phyloP scores from a whole-genome alignment of 2,329 filamentous ascomycete species.

The Paecilomyces variotii region DNA sequence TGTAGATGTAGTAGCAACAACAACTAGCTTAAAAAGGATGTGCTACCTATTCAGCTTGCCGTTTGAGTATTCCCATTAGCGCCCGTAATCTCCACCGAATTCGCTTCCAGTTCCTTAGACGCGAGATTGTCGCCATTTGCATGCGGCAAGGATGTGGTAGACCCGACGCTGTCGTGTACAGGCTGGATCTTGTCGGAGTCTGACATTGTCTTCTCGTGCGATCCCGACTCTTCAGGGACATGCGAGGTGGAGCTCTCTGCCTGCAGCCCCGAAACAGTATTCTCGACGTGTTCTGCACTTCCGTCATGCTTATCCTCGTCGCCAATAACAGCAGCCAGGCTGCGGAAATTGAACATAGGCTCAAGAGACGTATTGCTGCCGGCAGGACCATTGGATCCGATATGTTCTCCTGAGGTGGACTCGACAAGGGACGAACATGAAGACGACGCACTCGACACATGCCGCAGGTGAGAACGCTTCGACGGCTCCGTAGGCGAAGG shows the following conservation, averaged over 20 bases:
- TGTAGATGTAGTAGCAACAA: neutral
- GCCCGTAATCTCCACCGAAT: conserved; percentile 26
- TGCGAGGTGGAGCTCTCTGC: conserved; percentile 16
- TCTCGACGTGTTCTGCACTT: conserved; percentile 30
- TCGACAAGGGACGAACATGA: conserved; percentile 69
- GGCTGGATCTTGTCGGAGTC: conserved; percentile 5
- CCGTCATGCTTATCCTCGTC: conserved; percentile 47
- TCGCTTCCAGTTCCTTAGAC: conserved; percentile 29
- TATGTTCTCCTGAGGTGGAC: conserved; percentile 38
- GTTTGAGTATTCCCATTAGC: conserved; percentile 17
- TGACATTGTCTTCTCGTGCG: conserved; percentile 9
- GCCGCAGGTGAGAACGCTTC: conserved; percentile 64
- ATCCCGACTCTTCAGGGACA: conserved; percentile 6
- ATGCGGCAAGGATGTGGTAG: conserved; percentile 6
- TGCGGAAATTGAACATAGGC: conserved; percentile 86
- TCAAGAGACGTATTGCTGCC: conserved; percentile 51
- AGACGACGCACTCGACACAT: conserved; percentile 82
- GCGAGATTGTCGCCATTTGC: conserved; percentile 12
- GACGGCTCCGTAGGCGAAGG: conserved; percentile 43
- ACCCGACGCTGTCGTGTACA: neutral
- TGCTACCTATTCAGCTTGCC: conserved; percentile 15
- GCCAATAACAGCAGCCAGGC: conserved; percentile 75
- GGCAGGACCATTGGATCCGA: conserved; percentile 44
- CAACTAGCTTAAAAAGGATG: neutral
- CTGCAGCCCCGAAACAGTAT: conserved; percentile 14